A percentile compares a stretch with the other conserved stretches of the same genome.
phyloP scores from a whole-genome alignment of 495 filamentous ascomycete genomes.

The Cairneyella variabilis region DNA sequence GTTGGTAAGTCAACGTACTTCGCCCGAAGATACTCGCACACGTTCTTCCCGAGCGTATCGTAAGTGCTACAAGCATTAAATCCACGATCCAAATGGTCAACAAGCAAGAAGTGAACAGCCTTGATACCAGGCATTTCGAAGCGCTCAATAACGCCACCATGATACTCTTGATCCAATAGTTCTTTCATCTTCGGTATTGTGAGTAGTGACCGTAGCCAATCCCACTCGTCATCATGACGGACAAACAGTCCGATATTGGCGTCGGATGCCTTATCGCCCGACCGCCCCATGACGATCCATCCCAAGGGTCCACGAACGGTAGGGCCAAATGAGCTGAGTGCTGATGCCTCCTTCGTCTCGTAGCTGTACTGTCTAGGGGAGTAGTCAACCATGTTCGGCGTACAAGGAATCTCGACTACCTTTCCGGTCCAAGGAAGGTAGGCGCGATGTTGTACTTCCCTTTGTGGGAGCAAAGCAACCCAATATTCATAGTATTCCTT shows the following conservation, averaged over 20 bases:
- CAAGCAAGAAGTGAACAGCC: slow-evolving; percentile 53
- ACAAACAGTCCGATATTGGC: slow-evolving; percentile 32
- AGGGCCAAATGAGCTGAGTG: slow-evolving; percentile 23
- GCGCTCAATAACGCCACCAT: slow-evolving; percentile 27
- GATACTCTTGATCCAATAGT: slow-evolving; percentile 32
- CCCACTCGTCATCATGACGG: slow-evolving; percentile 33
- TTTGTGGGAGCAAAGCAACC: slow-evolving; percentile 32
- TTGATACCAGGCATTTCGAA: slow-evolving; percentile 41
- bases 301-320: slow-evolving; percentile 26
- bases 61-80: slow-evolving; percentile 45
- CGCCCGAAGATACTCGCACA: slow-evolving; percentile 48
- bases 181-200: slow-evolving; percentile 30
- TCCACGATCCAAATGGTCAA: slow-evolving; percentile 48
- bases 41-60: slow-evolving; percentile 53
- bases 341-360: slow-evolving; percentile 21
- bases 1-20: slow-evolving; percentile 45
- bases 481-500: slow-evolving; percentile 34
- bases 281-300: slow-evolving; percentile 25
- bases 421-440: slow-evolving; percentile 20
- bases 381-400: background rate
- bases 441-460: slow-evolving; percentile 25
- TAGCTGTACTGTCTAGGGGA: slow-evolving; percentile 20
- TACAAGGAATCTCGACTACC: background rate
- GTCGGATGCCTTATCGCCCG: slow-evolving; percentile 29
- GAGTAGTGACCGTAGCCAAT: slow-evolving; percentile 31